Conservation (phyloP, 768 basidiomycete genomes). For the Calocera viscosa region DNA sequence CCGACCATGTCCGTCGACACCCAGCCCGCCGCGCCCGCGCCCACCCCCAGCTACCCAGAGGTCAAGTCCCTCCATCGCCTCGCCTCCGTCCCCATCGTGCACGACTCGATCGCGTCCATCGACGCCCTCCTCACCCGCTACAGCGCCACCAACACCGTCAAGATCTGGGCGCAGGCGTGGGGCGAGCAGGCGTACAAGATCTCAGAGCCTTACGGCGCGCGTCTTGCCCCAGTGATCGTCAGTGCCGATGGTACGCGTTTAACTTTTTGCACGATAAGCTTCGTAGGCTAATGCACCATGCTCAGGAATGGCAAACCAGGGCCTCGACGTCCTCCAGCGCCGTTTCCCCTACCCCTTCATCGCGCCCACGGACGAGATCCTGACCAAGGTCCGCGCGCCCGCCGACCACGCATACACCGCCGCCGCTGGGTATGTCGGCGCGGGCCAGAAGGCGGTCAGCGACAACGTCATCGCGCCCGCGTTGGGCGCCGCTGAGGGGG, state of each 20-base stretch:
- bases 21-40: neutral
- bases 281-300: neutral
- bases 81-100: slow-evolving; percentile 60
- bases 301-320: slow-evolving; percentile 49
- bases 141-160: slow-evolving; percentile 49
- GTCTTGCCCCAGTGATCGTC: slow-evolving; percentile 50
- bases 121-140: slow-evolving; percentile 49
- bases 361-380: slow-evolving; percentile 58
- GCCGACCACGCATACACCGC: slow-evolving; percentile 44
- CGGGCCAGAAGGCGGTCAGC: slow-evolving; percentile 46
- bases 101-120: slow-evolving; percentile 47
- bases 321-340: slow-evolving; percentile 57
- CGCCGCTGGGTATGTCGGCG: slow-evolving; percentile 22
- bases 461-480: slow-evolving; percentile 54
- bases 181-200: slow-evolving; percentile 47
- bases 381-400: slow-evolving; percentile 43
- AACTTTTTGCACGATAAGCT: neutral
- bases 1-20: slow-evolving; percentile 11
- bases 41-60: slow-evolving; percentile 31
- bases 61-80: slow-evolving; percentile 52
- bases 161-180: slow-evolving; percentile 50
- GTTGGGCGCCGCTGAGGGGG: slow-evolving; percentile 46
- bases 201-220: slow-evolving; percentile 52
- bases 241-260: slow-evolving; percentile 36
- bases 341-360: slow-evolving; percentile 68